Base-by-base conservation (phyloP, 2,329 filamentous ascomycete genomes). In the Tolypocladium nubicola region DNA sequence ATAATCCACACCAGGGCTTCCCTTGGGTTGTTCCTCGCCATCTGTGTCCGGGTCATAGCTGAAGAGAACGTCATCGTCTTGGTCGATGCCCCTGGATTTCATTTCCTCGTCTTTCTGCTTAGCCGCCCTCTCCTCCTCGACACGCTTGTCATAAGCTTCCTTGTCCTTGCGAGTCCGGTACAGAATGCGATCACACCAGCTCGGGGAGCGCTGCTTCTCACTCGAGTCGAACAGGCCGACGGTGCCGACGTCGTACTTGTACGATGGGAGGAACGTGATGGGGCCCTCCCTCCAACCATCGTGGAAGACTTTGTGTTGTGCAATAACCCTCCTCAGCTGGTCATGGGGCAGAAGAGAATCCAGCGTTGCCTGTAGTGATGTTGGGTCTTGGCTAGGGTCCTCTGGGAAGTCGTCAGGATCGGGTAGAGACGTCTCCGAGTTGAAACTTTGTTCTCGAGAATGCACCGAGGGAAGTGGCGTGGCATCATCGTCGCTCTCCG, bases 211-310 rank as follows among this genome's bases (percentile, higher is more conserved):
- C 61, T 87, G 87, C 75, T 99, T 99, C 68, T 97, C 94, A 63
- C 92, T 96, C 0, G 92, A 90, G 73, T 99, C 95, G 68, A 97
- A 99, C 37, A 91, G 81, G 2, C 89, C 89, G 38, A 96, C 84
- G 37, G 88, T 96, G n/a, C 94, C 94, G 35, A 96, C 79, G 66
- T 99, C 95, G 64, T 99, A 99, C 71, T 99, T 99, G 73, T 99
- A 99, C 0, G 94, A 95, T 1, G 94, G 94, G 19, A 97, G 70
- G 66, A 99, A 99, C 1, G 83, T 83, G 57, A 99, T 92, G 0
- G 84, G 79, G 0, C 92, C 94, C 76, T 99, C 94, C 54, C 82
- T 81, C 92, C 94, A 99, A 1, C 92, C 93, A 60, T 96, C 89
- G 59, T 96, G 84, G 61, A 99, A 96, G 0, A 86, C 85, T 67